Conservation (phyloP, 495 filamentous ascomycete species). For the Lasiosphaeris hirsuta region DNA sequence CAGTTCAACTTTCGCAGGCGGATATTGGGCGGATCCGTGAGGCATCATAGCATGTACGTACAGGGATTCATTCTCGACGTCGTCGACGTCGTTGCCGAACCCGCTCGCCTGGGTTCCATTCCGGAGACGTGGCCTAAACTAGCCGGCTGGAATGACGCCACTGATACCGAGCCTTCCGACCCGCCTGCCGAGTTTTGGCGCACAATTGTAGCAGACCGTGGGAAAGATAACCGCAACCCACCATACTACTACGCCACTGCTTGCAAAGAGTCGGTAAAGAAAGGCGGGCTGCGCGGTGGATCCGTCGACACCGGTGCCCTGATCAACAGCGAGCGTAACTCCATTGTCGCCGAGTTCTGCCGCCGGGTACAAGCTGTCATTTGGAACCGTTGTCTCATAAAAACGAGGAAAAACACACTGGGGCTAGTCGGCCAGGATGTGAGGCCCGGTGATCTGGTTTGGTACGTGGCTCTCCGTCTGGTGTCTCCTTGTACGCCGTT, state of each 20-base stretch:
- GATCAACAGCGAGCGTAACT: conserved; percentile 34
- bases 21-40: not conserved
- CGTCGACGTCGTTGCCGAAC: conserved; percentile 20
- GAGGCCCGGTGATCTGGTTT: conserved; percentile 31
- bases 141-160: too few relatives aligned
- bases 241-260: conserved; percentile 33
- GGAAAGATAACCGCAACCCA: conserved; percentile 31
- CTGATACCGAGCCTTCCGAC: too few relatives aligned
- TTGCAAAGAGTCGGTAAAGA: conserved; percentile 20
- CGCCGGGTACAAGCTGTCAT: conserved; percentile 40
- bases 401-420: conserved; percentile 21
- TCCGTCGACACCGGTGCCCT: conserved; percentile 35
- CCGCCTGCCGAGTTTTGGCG: conserved; percentile 34
- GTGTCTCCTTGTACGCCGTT: too few relatives aligned
- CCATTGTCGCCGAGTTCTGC: conserved; percentile 36
- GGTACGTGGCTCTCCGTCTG: too few relatives aligned
- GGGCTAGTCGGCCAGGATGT: conserved; percentile 26
- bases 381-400: conserved; percentile 35
- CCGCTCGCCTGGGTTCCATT: too few relatives aligned
- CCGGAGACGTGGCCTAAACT: too few relatives aligned
- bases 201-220: conserved; percentile 42
- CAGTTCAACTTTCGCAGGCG: conserved; percentile 29
- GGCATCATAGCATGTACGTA: conserved; percentile 41
- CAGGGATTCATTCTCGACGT: conserved; percentile 35
- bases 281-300: conserved; percentile 24